Evolutionary conservation across 2,329 filamentous ascomycete species (phyloP).

Genomic region (Immersiporthe knoxdaviesiana): DNA sequence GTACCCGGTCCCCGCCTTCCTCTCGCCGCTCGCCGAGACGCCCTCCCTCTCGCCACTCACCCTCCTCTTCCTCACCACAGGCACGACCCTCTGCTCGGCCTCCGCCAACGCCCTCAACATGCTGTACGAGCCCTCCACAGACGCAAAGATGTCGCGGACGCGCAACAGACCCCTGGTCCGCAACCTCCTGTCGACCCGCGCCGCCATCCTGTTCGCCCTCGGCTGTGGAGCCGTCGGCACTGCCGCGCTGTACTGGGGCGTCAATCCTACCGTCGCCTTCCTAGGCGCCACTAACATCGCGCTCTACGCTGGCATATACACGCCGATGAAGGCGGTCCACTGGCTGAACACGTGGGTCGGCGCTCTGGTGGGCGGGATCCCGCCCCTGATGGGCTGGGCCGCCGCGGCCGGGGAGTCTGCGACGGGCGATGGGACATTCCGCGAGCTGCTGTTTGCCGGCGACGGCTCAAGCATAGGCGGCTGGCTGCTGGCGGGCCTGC

Average conservation of each 20-base stretch:
- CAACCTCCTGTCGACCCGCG: conserved; percentile 70
- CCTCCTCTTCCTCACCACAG: conserved; percentile 86
- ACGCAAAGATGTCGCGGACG: conserved; percentile 92
- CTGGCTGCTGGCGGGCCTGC: conserved; percentile 81
- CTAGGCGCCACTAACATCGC: conserved; percentile 84
- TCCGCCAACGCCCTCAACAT: conserved; percentile 96
- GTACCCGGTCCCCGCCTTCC: conserved; percentile 87
- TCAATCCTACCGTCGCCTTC: conserved; percentile 90
- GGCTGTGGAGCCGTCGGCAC: conserved; percentile 71
- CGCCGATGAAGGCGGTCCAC: conserved; percentile 84
- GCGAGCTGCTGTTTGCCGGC: conserved; percentile 71
- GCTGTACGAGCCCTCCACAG: conserved; percentile 89
- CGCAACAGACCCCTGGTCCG: conserved; percentile 87
- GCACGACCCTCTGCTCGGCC: conserved; percentile 86
- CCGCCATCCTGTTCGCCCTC: conserved; percentile 79
- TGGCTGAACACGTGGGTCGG: conserved; percentile 94
- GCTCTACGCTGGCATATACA: conserved; percentile 91
- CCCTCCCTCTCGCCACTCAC: conserved; percentile 90
- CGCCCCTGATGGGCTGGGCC: conserved; percentile 97
- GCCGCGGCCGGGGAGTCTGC: conserved; percentile 90
- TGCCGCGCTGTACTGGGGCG: conserved; percentile 79
- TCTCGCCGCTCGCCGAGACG: conserved; percentile 66
- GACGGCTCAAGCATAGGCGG: conserved; percentile 72
- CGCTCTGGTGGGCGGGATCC: conserved; percentile 88
- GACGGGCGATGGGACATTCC: conserved; percentile 73